Evolutionary conservation across 345 rosid genomes (phyloP), one percentile per base, ranked within the genome.

Genomic region (Rhizophora apiculata): DNA sequence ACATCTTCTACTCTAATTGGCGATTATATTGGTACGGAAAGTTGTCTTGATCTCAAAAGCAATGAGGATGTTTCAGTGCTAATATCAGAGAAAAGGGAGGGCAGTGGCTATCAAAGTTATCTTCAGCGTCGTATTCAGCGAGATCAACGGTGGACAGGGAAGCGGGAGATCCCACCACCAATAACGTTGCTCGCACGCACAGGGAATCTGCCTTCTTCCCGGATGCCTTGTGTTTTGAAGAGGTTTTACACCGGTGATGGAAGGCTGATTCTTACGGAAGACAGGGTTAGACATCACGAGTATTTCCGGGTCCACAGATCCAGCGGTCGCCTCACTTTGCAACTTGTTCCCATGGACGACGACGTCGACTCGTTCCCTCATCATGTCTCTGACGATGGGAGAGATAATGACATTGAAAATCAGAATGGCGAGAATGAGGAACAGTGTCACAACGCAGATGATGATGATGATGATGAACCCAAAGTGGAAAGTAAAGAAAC

Each of bases 1-100:
- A 60, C 85, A 5, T 79, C 82, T 21, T 77, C 76, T 66, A 56
- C 82, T 63, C 72, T 74, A 22, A 65, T 80, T 4, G 95, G 83
- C 3, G 98, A 93, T 62, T 89, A 80, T 83, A 85, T 93, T 70
- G 98, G 98, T 31, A 64, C 77, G 63, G 98, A 93, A 75, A 89
- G 96, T 74, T 87, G 93, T 62, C 81, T 82, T 16, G 97, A 93
- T 73, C 69, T 85, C 32, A 62, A 72, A n/a, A 61, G 75, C 31
- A 70, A 49, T 6, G 73, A 75, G 1, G 85, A 81, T 30, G 61
- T 48, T 4, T 26, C 20, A 8, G 2, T 61, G 6, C 7, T 68
- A 9, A n/a, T 72, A 13, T 62, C 54, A 20, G 16, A n/a, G 16
- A 31, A 10, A 31, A 18, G 16, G 29, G 39, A 54, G 27, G 64